phyloP scores from a whole-genome alignment of 1,284 basidiomycete genomes.

The Heliocybe sulcata region DNA sequence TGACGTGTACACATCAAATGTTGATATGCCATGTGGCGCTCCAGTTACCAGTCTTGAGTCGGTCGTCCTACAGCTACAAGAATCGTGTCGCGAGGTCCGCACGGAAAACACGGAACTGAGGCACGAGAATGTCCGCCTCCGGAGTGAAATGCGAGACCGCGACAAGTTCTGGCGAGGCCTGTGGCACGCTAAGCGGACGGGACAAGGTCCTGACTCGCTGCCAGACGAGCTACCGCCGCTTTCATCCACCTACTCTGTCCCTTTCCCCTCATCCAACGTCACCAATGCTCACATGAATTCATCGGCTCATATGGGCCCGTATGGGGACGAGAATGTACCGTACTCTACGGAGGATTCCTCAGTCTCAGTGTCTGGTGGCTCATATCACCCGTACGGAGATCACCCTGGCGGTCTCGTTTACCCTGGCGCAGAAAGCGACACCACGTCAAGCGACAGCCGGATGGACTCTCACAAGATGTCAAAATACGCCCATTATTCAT shows the following conservation, averaged over 20 bases:
- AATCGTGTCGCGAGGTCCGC: conserved; percentile 64
- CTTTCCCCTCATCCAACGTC: conserved; percentile 22
- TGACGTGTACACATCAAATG: conserved; percentile 12
- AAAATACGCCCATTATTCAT: conserved; percentile 47
- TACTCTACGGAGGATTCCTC: conserved; percentile 36
- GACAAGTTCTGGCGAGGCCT: conserved; percentile 66
- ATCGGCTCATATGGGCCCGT: conserved; percentile 15
- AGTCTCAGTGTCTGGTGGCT: conserved; percentile 28
- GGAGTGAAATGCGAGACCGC: conserved; percentile 57
- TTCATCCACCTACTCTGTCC: conserved; percentile 26
- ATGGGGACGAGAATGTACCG: conserved; percentile 23
- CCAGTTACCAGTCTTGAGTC: conserved; percentile 73
- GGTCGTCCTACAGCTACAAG: conserved; percentile 74
- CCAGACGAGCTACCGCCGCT: conserved; percentile 46
- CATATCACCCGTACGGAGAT: conserved; percentile 35
- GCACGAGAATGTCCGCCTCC: conserved; percentile 57
- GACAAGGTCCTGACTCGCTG: conserved; percentile 44
- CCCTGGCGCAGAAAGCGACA: conserved; percentile 29
- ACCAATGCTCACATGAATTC: conserved; percentile 18
- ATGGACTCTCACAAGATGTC: conserved; percentile 33
- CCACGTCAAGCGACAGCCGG: conserved; percentile 28
- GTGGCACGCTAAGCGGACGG: conserved; percentile 51
- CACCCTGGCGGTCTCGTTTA: conserved; percentile 45
- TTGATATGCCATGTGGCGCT: conserved; percentile 13
- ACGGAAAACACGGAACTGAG: conserved; percentile 49